Base-by-base conservation (phyloP, 306 rosid species). In the Cucurbita maxima region DNA sequence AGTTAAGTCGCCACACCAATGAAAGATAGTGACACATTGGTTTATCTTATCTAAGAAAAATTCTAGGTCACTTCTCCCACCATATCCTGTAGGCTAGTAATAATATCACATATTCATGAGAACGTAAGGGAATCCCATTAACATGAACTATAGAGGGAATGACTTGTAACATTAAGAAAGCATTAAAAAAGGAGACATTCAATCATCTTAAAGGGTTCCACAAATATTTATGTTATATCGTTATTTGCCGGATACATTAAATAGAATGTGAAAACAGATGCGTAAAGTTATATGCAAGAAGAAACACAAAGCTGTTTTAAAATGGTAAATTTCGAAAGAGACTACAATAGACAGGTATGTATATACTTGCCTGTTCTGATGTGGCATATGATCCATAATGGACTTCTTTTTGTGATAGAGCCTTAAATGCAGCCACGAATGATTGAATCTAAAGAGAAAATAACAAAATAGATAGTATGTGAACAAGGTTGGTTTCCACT, bases 301-400 rank as follows among this genome's bases (percentile, higher is more conserved):
- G 7, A 69, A 36, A 70, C 22, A 50, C 74, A 16, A 30, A 30
- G 74, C 58, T 45, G 22, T 70, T 69, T 50, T 15, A 50, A 30
- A 70, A 19, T 3, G 50, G 58, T 5, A 52, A 53, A 50, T 57
- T 8, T 7, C 30, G 50, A 22, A 74, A 5, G 34, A 74, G 30
- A 59, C 77, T 58, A 74, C 54, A 74, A 58, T 37, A 41, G 41
- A 73, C 5, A 76, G 18, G 8, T 60, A 72, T 50, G 13, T 12
- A 18, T 12, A 18, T 55, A 50, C 58, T 76, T 74, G 89, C 98
- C 97, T 94, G 92, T 63, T 94, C 98, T 14, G 61, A 66, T 74
- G 98, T 88, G 69, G 97, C 98, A 83, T 80, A 72, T 70, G 88
- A 83, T 77, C 97, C 98, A 75, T 85, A 90, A 79, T 81, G 90